phyloP scores from a whole-genome alignment of 768 basidiomycete species.

The Podaxis sp. region DNA sequence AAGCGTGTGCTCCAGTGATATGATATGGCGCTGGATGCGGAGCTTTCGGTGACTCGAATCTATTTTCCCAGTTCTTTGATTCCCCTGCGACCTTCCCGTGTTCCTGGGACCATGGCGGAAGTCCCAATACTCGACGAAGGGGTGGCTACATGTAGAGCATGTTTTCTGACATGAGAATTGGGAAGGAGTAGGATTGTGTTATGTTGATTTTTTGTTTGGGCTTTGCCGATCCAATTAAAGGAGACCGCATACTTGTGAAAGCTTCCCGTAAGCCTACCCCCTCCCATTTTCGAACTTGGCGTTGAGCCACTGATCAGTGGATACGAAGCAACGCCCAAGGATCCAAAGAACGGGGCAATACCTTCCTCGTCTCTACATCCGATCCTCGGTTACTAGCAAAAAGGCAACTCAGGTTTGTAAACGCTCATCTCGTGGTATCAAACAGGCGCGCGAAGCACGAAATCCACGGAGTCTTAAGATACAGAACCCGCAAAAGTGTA shows the following conservation, averaged over 20 bases:
- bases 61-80: background rate
- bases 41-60: background rate
- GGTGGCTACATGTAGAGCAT: background rate
- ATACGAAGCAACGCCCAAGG: background rate
- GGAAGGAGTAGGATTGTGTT: background rate
- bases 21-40: background rate
- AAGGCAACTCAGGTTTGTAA: background rate
- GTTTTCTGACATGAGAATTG: background rate
- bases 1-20: constrained; percentile 1
- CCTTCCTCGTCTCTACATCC: background rate
- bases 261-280: background rate
- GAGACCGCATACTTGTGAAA: background rate
- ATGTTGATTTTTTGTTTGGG: background rate
- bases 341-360: background rate
- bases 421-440: background rate
- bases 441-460: background rate
- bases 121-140: too few relatives aligned
- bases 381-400: background rate
- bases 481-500: background rate
- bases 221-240: background rate
- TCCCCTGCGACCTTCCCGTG: background rate
- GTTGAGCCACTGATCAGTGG: background rate
- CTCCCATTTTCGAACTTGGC: background rate
- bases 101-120: too few relatives aligned
- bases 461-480: constrained; percentile 11